Base-by-base conservation (phyloP, 2,329 filamentous ascomycete species). In the Colletotrichum nymphaeae region DNA sequence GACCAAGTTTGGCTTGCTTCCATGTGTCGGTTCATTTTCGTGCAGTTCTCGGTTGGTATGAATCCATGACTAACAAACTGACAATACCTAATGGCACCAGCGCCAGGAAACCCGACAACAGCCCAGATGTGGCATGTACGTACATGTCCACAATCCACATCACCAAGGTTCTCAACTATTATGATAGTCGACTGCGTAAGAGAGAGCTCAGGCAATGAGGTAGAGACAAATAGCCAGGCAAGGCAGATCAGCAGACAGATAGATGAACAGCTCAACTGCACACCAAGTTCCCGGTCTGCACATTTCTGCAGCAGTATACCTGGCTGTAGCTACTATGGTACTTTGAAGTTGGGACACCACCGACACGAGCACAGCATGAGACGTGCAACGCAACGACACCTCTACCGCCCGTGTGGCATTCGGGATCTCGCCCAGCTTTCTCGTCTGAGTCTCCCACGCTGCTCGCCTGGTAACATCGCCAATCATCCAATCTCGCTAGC, bases 401-500 rank as follows among this genome's bases (percentile, higher is more conserved):
- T 42, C 35, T 60, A 14, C 42, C 46, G 56, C 28, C 56, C 63
- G 16, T 58, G 28, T 60, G 32, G 55, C 55, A 46, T 60, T 49
- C 60, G 46, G 16, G 7, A 67, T 55, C 32, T 67, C 42, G 42
- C 46, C 19, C 30, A 57, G 56, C 46, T 46, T 67, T 24, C 24
- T 67, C 63, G 55, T 62, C 56, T 67, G n/a, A n/a, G 28, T 19
- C 14, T 28, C n/a, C 24, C 24, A 58, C 55, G 32, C 57, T 26
- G 22, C 32, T 42, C 32, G 37, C 28, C 57, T 52, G 42, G 35
- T 32, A 42, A 22, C 69, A 72, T 72, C 69, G 46, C 46, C 63
- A 56, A 56, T 57, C 57, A 37, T 70, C 63, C 63, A 53, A 67
- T 62, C 32, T 59, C 16, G 55, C 49, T 26, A 49, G 63, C 68